Evolutionary conservation across 2,329 filamentous ascomycete genomes (phyloP), one percentile per base, ranked within the genome.

Genomic region (Arthrobotrys conoides): DNA sequence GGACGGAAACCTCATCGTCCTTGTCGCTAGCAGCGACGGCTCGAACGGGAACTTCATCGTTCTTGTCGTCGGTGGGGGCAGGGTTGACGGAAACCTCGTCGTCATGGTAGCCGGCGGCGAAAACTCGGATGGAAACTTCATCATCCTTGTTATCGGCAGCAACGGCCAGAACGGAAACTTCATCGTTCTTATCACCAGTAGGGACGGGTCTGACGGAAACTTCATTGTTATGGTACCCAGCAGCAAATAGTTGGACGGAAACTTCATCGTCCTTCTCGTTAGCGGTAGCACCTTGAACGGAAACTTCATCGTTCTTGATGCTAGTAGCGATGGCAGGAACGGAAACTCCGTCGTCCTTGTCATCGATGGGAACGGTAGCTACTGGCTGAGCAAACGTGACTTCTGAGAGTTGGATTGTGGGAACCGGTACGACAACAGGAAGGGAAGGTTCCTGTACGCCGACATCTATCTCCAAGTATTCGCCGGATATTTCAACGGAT

Each of bases 401-500:
- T 18, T 49, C 46, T 6, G 24, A 22, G 22, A 16, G 3, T 16
- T 22, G 5, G 48, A 4, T 6, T 24, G 48, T 20, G 16, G 49
- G 3, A 5, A 4, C 10, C 1, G 49, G 18, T 36, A 24, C 12
- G 51, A 53, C 33, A 1, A 41, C 6, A 24, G 59, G 59, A 18
- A 73, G 49, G 27, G 24, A 3, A 5, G 59, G 57, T 6, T 22
- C 49, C 9, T n/a, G 24, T 2, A 22, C 30, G 5, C 46, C 44
- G 9, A 65, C 48, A 24, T 71, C 69, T 18, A 65, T 30, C 22
- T 71, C 69, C 5, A 71, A 16, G 8, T 41, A 14, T 27, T 18
- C 49, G n/a, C 48, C 48, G 10, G 59, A 27, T 55, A 65, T 55
- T 38, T 18, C 64, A 33, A 18, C 49, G n/a, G 59, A 75, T 18